These are phyloP conservation scores for Puccinia triticina DNA, from an alignment of 1,284 basidiomycete genomes.

Conservation along the genomic window DNA sequence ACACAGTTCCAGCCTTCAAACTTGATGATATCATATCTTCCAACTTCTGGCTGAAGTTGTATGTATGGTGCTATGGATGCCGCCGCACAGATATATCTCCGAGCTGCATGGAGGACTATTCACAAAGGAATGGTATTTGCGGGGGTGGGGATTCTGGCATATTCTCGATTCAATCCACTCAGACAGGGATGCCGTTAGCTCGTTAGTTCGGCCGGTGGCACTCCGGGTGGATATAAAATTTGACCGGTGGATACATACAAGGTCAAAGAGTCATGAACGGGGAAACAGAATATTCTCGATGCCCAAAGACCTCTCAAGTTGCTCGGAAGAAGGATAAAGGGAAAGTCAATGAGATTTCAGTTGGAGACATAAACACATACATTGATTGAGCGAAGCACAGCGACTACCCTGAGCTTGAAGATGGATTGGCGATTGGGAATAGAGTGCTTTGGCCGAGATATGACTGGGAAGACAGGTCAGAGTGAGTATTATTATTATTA, in stretches of 20 bases:
- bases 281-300: not conserved
- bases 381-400: not conserved
- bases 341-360: not conserved
- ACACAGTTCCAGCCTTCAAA: no score
- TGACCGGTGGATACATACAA: not conserved
- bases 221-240: no score
- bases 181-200: no score
- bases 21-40: constrained; percentile 1
- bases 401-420: constrained; percentile 1
- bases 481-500: no score
- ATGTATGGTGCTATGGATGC: not conserved
- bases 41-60: not conserved
- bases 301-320: not conserved
- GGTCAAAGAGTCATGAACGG: not conserved
- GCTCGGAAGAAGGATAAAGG: not conserved
- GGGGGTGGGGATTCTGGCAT: not conserved
- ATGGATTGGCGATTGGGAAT: not conserved
- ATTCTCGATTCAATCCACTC: not conserved
- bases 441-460: not conserved
- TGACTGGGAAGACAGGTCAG: not conserved
- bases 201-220: not conserved
- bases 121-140: not conserved
- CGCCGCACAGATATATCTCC: not conserved
- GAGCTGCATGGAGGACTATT: not conserved
- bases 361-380: not conserved